Evolutionary conservation across 2,329 filamentous ascomycete species (phyloP).

Genomic region (Penicillium hesseltinei): DNA sequence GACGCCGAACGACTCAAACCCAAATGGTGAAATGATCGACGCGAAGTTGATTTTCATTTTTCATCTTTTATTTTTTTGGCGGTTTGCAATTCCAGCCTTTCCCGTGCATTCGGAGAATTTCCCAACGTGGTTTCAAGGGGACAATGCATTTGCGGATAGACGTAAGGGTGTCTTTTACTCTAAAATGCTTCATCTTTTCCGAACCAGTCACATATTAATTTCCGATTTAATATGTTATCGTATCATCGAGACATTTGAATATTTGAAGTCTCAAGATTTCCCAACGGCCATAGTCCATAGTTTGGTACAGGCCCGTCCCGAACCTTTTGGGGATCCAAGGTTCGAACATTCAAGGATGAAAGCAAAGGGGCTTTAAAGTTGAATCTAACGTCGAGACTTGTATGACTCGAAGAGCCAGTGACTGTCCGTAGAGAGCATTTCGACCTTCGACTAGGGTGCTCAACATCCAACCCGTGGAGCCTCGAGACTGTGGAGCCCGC

Average conservation of each 20-base stretch:
- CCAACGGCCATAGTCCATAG: slow-evolving; percentile 22
- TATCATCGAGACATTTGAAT: background rate
- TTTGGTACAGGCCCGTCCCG: slow-evolving; percentile 33
- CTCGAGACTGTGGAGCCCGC: slow-evolving; percentile 9
- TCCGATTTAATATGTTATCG: background rate
- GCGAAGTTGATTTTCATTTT: background rate
- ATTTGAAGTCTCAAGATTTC: background rate
- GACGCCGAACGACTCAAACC: slow-evolving; percentile 16
- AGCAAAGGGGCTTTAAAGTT: background rate
- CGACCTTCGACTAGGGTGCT: background rate
- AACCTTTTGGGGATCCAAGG: slow-evolving; percentile 10
- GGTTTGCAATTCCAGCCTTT: background rate
- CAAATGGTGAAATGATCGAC: background rate
- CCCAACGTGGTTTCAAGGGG: slow-evolving; percentile 11
- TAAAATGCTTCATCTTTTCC: background rate
- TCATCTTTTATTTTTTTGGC: slow-evolving; percentile 1
- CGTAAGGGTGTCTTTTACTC: background rate
- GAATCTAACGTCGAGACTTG: background rate
- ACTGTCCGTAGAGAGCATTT: background rate
- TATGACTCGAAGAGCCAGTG: background rate
- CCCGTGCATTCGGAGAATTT: slow-evolving; percentile 22
- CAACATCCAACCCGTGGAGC: background rate
- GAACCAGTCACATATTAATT: background rate
- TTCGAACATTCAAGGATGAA: background rate
- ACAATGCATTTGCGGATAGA: slow-evolving; percentile 8